phyloP scores from a whole-genome alignment of 2,329 filamentous ascomycete genomes.

The Bisporella sp. region DNA sequence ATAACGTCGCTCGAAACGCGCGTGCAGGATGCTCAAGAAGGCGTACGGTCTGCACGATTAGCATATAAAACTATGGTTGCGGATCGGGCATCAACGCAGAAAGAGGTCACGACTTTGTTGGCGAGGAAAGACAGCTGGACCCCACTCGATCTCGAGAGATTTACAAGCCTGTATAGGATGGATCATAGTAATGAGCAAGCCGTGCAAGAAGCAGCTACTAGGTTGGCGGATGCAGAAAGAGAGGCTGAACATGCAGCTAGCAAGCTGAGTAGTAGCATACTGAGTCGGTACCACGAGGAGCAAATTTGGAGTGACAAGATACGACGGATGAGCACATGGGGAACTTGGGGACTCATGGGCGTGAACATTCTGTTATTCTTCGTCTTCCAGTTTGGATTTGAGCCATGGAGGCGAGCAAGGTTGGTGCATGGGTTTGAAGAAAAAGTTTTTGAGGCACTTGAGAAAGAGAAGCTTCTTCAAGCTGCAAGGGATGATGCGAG shows the following conservation, averaged over 20 bases:
- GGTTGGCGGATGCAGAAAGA: conserved; percentile 67
- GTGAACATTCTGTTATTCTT: conserved; percentile 88
- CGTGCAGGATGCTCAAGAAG: conserved; percentile 51
- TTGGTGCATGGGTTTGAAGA: conserved; percentile 80
- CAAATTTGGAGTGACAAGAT: conserved; percentile 99
- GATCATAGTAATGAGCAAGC: conserved; percentile 91
- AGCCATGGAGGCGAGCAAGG: conserved; percentile 80
- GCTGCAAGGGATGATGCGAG: conserved; percentile 3
- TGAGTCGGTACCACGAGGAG: conserved; percentile 94
- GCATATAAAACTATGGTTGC: conserved; percentile 79
- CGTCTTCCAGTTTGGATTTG: conserved; percentile 78
- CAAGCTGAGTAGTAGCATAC: conserved; percentile 72
- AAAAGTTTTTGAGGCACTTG: conserved; percentile 62
- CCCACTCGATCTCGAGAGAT: conserved; percentile 80
- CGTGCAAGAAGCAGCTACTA: conserved; percentile 65
- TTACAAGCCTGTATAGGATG: conserved; percentile 83
- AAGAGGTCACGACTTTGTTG: conserved; percentile 89
- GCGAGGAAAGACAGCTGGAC: conserved; percentile 93
- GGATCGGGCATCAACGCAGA: conserved; percentile 79
- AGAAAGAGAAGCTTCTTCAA: conserved; percentile 19
- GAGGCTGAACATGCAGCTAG: conserved; percentile 72
- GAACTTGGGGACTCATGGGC: conserved; percentile 96
- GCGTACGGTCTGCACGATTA: conserved; percentile 64
- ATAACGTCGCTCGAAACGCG: conserved; percentile 62
- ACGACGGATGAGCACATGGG: conserved; percentile 92